These are phyloP conservation scores for Salvia rosmarinus DNA, from an alignment of 257 asterid species.

Conservation along the genomic window DNA sequence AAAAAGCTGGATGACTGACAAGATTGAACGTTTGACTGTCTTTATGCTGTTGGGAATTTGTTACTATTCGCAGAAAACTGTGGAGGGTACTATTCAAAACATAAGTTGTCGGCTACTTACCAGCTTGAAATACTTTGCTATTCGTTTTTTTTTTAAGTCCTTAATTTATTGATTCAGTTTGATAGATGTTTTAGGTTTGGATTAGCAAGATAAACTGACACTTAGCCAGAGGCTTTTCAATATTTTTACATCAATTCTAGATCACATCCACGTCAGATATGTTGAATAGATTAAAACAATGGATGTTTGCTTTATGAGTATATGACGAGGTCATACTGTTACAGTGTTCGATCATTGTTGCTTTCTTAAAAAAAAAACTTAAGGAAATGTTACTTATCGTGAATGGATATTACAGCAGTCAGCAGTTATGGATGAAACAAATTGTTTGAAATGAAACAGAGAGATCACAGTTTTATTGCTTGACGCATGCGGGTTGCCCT, in stretches of 20 bases:
- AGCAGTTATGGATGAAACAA: background rate
- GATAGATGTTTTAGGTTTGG: background rate
- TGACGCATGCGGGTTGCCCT: background rate
- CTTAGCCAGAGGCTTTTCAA: background rate
- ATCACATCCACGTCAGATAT: background rate
- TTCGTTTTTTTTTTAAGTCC: background rate
- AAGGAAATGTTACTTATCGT: background rate
- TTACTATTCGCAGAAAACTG: background rate
- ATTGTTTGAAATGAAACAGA: conserved; percentile 8
- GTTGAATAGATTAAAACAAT: background rate
- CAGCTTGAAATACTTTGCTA: background rate
- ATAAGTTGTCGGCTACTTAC: background rate
- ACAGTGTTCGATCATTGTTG: background rate
- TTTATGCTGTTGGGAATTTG: background rate
- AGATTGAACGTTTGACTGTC: conserved; percentile 13
- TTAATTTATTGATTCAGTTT: background rate
- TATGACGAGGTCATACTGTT: background rate
- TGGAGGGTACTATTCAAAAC: background rate
- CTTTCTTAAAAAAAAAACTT: background rate
- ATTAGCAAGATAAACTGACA: background rate
- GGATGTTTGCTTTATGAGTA: background rate
- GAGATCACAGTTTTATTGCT: conserved; percentile 1
- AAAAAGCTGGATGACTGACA: conserved; percentile 1
- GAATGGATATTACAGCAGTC: background rate
- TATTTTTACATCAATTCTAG: background rate